Base-by-base conservation (phyloP, 331 rosid genomes). In the Acacia pycnantha region DNA sequence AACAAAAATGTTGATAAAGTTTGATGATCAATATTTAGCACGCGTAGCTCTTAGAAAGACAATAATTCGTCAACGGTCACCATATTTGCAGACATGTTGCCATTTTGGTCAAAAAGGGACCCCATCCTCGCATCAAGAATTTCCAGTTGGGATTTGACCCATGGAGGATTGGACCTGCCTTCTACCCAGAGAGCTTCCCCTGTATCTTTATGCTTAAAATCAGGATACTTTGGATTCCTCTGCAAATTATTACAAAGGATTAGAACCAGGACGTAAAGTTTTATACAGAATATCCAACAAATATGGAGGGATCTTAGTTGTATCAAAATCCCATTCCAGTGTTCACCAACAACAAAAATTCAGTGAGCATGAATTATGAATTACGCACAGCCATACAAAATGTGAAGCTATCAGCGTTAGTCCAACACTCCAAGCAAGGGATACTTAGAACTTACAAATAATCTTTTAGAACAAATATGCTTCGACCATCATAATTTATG, bases 131-230 rank as follows among this genome's bases (percentile, higher is more conserved):
- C 51, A 81, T 96, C 99, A 70, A 93, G 43, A 70, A 94, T 88
- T 31, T 91, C 95, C n/a, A 96, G 88, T 69, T 96, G 98, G 78
- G 97, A 87, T 85, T 90, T 91, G 85, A 94, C 92, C 98, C 99
- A 96, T 35, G 88, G 88, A 19, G 97, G 99, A 85, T 84, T 96
- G 74, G 81, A 77, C 87, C 91, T 89, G 79, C 97, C 92, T 62
- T 94, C 98, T 0, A 96, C 84, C 99, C 98, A 96, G 66, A 96
- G 86, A 78, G 98, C 98, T 81, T 94, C 98, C 79, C 98, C 98
- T 8, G 98, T 91, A 77, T 96, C 98, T 86, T 92, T 96, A 90
- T 92, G 97, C 83, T 96, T 96, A 82, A 96, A 96, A 83, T 96
- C 97, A 8, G 98, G 97, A 82, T 84, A 91, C 79, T 88, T 96